These are phyloP conservation scores for Penicillium paneum DNA, from an alignment of 2,329 filamentous ascomycete genomes.

Conservation along the genomic window DNA sequence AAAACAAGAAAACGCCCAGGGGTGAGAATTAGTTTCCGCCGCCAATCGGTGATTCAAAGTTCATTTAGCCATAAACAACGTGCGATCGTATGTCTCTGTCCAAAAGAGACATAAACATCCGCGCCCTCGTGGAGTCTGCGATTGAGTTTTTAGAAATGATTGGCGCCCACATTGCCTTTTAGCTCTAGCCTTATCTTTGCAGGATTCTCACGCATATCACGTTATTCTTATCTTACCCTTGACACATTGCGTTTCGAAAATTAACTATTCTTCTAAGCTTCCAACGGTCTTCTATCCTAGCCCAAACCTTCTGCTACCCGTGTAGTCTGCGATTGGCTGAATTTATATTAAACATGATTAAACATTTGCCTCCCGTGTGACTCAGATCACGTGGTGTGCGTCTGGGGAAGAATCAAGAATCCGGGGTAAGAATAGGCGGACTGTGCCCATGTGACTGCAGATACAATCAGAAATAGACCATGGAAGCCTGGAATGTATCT, in stretches of 20 bases:
- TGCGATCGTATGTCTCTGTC: neutral
- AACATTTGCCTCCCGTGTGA: neutral
- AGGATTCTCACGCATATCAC: conserved; percentile 1
- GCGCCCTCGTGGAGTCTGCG: neutral
- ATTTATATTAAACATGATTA: neutral
- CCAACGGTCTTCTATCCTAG: neutral
- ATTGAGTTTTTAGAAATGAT: neutral
- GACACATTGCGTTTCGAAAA: neutral
- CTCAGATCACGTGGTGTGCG: neutral
- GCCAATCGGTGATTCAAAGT: neutral
- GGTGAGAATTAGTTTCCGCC: neutral
- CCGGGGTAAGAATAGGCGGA: conserved; percentile 4
- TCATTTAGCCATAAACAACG: neutral
- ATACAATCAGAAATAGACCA: neutral
- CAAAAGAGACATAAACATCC: neutral
- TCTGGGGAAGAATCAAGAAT: conserved; percentile 3
- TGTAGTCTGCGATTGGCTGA: neutral
- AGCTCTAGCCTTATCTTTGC: neutral
- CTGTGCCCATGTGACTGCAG: neutral
- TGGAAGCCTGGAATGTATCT: neutral
- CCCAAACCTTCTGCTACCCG: neutral
- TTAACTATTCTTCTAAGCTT: too few species aligned
- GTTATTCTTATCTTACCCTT: conserved; percentile 2
- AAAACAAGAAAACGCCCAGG: neutral
- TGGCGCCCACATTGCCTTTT: neutral